A percentile compares a stretch with the other conserved stretches of the same genome.
phyloP scores from a whole-genome alignment of 2,329 filamentous ascomycete species.

The Davidsoniella neocaledoniae region DNA sequence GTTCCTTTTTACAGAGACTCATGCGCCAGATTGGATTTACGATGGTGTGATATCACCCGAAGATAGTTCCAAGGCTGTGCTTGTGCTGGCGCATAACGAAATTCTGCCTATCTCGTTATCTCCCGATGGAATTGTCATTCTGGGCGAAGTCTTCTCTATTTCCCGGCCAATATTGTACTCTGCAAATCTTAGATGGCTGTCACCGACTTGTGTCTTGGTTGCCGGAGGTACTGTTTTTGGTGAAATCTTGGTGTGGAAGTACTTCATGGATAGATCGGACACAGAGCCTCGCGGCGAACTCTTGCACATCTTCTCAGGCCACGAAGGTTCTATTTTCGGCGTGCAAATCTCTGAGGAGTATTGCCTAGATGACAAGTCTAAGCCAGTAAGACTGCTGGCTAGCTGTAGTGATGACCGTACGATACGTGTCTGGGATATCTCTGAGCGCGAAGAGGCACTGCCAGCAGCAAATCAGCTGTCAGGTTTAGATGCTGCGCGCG shows the following conservation, averaged over 20 bases:
- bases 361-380: constrained; percentile 19
- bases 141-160: constrained; percentile 39
- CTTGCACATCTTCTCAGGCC: constrained; percentile 42
- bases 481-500: constrained; percentile 24
- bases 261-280: constrained; percentile 21
- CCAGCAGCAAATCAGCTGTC: constrained; percentile 18
- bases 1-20: neutral
- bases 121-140: constrained; percentile 19
- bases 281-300: constrained; percentile 22
- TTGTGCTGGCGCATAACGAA: constrained; percentile 81
- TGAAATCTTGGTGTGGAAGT: constrained; percentile 82
- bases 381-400: constrained; percentile 47
- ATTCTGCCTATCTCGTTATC: constrained; percentile 36
- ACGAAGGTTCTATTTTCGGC: constrained; percentile 89
- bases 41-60: constrained; percentile 40
- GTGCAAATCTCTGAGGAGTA: constrained; percentile 56
- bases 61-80: constrained; percentile 28
- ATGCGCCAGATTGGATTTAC: constrained; percentile 61
- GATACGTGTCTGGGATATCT: constrained; percentile 74
- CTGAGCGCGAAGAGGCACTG: constrained; percentile 25
- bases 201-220: constrained; percentile 45
- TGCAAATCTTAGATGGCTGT: constrained; percentile 52
- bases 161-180: constrained; percentile 80
- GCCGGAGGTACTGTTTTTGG: constrained; percentile 89
- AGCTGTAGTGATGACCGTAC: constrained; percentile 94